A percentile compares a stretch with the other conserved stretches of the same genome.
These are phyloP conservation scores for Ascochyta koolunga DNA, from an alignment of 2,329 filamentous ascomycete genomes.

Conservation along the genomic window DNA sequence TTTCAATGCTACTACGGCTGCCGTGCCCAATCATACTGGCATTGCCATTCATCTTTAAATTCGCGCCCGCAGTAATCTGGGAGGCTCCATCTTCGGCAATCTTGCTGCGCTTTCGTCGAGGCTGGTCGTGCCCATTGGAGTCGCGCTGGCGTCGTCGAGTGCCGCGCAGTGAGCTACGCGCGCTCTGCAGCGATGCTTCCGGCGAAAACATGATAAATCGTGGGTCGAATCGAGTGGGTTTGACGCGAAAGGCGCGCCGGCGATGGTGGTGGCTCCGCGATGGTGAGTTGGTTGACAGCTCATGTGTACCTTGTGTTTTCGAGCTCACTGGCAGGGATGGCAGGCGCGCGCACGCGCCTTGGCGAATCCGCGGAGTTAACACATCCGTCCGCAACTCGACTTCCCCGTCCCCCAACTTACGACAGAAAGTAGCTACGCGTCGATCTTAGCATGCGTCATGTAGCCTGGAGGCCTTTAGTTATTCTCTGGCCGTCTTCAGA, in stretches of 20 bases:
- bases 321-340: slow-evolving; percentile 17
- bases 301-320: slow-evolving; percentile 17
- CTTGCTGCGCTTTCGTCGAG: slow-evolving; percentile 56
- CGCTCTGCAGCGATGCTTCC: slow-evolving; percentile 44
- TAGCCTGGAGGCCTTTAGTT: not conserved
- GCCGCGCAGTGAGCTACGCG: slow-evolving; percentile 51
- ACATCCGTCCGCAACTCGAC: not conserved
- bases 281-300: slow-evolving; percentile 10
- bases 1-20: slow-evolving; percentile 34
- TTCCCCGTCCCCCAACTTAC: not conserved
- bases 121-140: slow-evolving; percentile 50
- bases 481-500: not conserved
- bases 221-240: not conserved
- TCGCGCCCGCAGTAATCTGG: slow-evolving; percentile 26
- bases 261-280: slow-evolving; percentile 15
- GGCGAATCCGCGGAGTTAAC: slow-evolving; percentile 16
- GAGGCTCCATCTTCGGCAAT: slow-evolving; percentile 51
- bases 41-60: slow-evolving; percentile 43
- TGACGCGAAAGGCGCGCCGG: slow-evolving; percentile 17
- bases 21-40: slow-evolving; percentile 41
- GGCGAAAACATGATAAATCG: slow-evolving; percentile 47
- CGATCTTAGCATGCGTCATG: not conserved
- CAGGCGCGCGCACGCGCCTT: slow-evolving; percentile 14
- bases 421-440: not conserved
- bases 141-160: slow-evolving; percentile 54